phyloP scores from a whole-genome alignment of 345 rosid species.

The Raphanus raphanistrum region DNA sequence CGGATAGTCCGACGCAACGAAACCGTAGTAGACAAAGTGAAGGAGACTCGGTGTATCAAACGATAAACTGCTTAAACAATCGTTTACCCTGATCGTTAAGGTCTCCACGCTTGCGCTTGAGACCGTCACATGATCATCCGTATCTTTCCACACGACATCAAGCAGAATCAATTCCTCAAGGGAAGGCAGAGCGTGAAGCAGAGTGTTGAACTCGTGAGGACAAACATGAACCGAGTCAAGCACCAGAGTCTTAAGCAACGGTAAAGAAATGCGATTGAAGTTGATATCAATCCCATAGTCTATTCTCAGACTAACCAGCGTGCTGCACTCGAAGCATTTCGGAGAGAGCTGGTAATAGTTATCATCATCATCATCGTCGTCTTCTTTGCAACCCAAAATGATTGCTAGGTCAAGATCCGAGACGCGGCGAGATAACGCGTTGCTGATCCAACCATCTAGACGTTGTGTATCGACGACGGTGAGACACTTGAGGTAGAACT shows the following conservation, averaged over 20 bases:
- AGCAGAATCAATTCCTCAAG: not conserved
- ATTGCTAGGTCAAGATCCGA: not conserved
- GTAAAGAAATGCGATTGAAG: not conserved
- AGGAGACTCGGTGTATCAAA: conserved; percentile 16
- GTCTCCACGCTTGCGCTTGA: conserved; percentile 18
- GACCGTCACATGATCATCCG: not conserved
- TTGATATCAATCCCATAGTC: not conserved
- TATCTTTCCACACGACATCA: not conserved
- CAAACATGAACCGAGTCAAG: not conserved
- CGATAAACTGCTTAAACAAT: not conserved
- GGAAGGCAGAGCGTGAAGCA: not conserved
- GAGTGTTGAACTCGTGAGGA: not conserved
- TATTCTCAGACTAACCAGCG: not conserved
- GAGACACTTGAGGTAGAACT: not conserved
- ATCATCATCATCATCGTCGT: not conserved
- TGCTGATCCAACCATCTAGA: not conserved
- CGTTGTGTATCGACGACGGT: not conserved
- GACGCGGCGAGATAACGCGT: not conserved
- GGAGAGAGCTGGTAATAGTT: not conserved
- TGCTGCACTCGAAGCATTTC: not conserved
- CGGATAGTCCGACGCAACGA: not conserved
- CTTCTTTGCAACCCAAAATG: not conserved
- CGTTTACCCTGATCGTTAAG: not conserved
- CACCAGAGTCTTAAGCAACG: not conserved
- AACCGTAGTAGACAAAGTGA: not conserved